Base-by-base conservation (phyloP, 1,284 basidiomycete species). In the Austropuccinia psidii region DNA sequence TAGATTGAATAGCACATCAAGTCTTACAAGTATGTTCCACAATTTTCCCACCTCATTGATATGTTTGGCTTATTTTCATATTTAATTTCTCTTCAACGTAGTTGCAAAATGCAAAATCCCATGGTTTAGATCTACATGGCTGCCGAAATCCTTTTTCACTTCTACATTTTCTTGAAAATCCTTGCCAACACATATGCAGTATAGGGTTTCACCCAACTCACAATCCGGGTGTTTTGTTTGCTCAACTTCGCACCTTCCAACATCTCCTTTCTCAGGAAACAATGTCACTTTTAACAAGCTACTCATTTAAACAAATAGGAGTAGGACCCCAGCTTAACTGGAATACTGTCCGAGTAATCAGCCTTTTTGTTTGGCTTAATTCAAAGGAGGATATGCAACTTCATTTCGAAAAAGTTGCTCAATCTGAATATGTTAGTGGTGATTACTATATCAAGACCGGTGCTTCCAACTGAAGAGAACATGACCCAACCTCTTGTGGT, bases 401-500 rank as follows among this genome's bases (percentile, higher is more conserved):
- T 0, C 89, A 93, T 77, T 85, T 96, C 79, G 96, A 99, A 80
- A 82, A 86, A n/a, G 87, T 98, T 66, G 96, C 93, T 5, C 86
- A 94, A 31, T 93, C 93, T 78, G 88, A 95, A 78, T 99, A 93
- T 81, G 90, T 93, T 87, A 84, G 86, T 4, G 88, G 87, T 5
- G 90, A 92, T 27, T 85, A 85, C 45, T 24, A 61, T 43, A 4
- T 75, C 75, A 39, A 77, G 77, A 31, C 76, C 77, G 33, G 35
- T 19, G 21, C 31, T n/a, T 39, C n/a, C n/a, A n/a, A n/a, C 21
- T 69, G 35, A 0, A 58, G 31, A 15, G 60, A 64, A 21, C 58
- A 93, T 17, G 93, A 99, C 81, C 96, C 96, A 1, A 90, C 89
- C 6, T 83, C 86, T 11, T 94, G 93, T 79, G 93, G 91, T 19